phyloP scores from a whole-genome alignment of 495 filamentous ascomycete genomes.

The Lophiostoma macrostomum region DNA sequence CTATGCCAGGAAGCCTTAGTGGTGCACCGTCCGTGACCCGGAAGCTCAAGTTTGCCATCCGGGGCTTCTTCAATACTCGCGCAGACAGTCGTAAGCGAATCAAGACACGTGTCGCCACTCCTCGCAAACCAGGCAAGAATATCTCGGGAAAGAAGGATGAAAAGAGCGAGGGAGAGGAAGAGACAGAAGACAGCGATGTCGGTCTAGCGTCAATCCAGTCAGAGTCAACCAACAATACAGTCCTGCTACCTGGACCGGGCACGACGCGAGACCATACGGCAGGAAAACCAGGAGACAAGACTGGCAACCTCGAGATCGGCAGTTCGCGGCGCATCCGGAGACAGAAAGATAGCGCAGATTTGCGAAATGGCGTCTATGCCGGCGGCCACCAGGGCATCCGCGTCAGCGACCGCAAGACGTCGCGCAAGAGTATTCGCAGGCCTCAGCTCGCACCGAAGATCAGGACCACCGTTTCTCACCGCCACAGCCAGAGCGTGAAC shows the following conservation, averaged over 20 bases:
- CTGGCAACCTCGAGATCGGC: conserved; percentile 24
- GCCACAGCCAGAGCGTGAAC: too few species aligned
- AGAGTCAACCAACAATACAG: conserved; percentile 31
- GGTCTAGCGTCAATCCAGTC: too few species aligned
- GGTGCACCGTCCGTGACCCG: conserved; percentile 1
- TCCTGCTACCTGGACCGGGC: conserved; percentile 25
- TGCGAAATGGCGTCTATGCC: not conserved
- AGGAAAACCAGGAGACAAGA: too few species aligned
- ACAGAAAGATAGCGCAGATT: conserved; percentile 19
- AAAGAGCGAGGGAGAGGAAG: too few species aligned
- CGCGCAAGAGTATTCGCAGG: too few species aligned
- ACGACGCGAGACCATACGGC: conserved; percentile 1
- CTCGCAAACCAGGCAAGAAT: too few species aligned
- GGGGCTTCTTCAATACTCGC: conserved; percentile 16
- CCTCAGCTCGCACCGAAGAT: too few species aligned
- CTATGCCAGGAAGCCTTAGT: conserved; percentile 2
- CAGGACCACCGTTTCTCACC: too few species aligned
- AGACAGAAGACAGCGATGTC: too few species aligned
- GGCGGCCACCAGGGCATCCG: conserved; percentile 9
- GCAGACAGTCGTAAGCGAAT: too few species aligned
- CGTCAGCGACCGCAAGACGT: not conserved
- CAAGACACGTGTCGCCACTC: too few species aligned
- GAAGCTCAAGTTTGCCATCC: conserved; percentile 23
- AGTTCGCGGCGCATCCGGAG: conserved; percentile 16
- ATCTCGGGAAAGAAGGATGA: too few species aligned